Conservation (phyloP, 768 basidiomycete genomes). For the Exidia glandulosa region DNA sequence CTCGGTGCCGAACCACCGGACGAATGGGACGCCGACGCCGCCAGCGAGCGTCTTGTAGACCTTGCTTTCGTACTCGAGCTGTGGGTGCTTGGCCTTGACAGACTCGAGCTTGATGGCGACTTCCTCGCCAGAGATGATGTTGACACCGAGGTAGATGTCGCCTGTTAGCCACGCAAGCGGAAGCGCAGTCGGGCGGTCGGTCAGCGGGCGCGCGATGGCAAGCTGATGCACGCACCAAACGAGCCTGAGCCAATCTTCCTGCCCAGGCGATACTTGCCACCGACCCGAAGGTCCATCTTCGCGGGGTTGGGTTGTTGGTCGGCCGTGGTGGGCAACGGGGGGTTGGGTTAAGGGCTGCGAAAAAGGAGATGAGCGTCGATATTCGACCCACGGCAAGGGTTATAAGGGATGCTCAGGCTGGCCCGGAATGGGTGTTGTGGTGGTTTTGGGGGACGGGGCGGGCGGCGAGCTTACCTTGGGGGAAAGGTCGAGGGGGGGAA, state of each 20-base stretch:
- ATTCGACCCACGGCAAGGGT: neutral
- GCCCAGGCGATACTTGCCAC: slow-evolving; percentile 93
- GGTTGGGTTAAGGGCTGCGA: slow-evolving; percentile 3
- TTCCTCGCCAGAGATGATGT: slow-evolving; percentile 99
- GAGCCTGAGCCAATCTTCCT: slow-evolving; percentile 99
- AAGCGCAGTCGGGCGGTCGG: neutral
- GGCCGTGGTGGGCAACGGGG: slow-evolving; percentile 40
- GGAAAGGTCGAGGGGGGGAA: too few species aligned
- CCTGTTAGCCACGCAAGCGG: slow-evolving; percentile 33
- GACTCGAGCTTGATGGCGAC: slow-evolving; percentile 99
- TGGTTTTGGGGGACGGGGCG: too few species aligned
- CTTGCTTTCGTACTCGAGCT: slow-evolving; percentile 88
- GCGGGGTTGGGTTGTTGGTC: slow-evolving; percentile 42
- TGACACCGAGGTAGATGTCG: slow-evolving; percentile 98
- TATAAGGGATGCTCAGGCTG: too few species aligned
- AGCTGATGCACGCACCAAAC: slow-evolving; percentile 55
- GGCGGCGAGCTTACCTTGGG: too few species aligned
- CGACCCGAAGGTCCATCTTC: slow-evolving; percentile 80
- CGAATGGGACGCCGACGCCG: slow-evolving; percentile 97
- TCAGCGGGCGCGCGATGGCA: neutral
- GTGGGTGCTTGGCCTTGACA: slow-evolving; percentile 99
- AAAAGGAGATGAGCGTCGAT: neutral
- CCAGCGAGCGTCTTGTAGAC: slow-evolving; percentile 92
- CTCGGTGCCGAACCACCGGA: slow-evolving; percentile 86
- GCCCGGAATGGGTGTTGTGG: too few species aligned